Percentiles rank a stretch among this genome's conserved stretches.
phyloP scores from a whole-genome alignment of 306 rosid genomes.

The peach (Prunus persica) region DNA sequence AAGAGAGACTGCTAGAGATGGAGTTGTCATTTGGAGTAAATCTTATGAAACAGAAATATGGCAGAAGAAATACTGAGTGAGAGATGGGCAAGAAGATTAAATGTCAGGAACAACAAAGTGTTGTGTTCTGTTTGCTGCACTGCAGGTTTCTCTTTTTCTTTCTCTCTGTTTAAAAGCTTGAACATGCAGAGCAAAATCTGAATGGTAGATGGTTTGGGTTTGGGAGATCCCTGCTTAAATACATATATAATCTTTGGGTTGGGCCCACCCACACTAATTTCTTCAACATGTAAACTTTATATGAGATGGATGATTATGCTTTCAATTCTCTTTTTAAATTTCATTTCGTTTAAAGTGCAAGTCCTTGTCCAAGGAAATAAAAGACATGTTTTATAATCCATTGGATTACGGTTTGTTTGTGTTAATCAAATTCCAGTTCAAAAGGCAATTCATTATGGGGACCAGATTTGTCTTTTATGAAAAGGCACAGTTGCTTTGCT shows the following conservation, averaged over 20 bases:
- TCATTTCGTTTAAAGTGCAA: conserved; percentile 26
- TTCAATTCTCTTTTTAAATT: no score
- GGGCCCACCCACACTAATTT: conserved; percentile 36
- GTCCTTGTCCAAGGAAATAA: conserved; percentile 30
- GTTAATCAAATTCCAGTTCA: conserved; percentile 12
- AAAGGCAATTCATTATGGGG: neutral
- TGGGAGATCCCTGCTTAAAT: conserved; percentile 29
- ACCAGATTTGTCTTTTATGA: conserved; percentile 1
- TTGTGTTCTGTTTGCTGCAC: neutral
- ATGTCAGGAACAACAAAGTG: conserved; percentile 7
- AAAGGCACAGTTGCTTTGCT: neutral
- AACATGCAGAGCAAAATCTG: neutral
- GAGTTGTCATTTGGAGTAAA: conserved; percentile 47
- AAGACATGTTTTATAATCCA: conserved; percentile 40
- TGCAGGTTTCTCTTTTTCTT: conserved; percentile 9
- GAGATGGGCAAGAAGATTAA: neutral
- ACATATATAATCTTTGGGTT: conserved; percentile 28
- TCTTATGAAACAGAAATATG: conserved; percentile 1
- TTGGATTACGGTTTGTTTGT: conserved; percentile 17
- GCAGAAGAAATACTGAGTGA: neutral
- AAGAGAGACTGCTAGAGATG: conserved; percentile 46
- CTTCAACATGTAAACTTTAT: conserved; percentile 26
- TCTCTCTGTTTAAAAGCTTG: neutral
- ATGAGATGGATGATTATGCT: neutral
- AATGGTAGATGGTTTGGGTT: conserved; percentile 31